These are phyloP conservation scores for Smittium culicis DNA, from an alignment of 371 early-diverging fungal species.

Conservation along the genomic window DNA sequence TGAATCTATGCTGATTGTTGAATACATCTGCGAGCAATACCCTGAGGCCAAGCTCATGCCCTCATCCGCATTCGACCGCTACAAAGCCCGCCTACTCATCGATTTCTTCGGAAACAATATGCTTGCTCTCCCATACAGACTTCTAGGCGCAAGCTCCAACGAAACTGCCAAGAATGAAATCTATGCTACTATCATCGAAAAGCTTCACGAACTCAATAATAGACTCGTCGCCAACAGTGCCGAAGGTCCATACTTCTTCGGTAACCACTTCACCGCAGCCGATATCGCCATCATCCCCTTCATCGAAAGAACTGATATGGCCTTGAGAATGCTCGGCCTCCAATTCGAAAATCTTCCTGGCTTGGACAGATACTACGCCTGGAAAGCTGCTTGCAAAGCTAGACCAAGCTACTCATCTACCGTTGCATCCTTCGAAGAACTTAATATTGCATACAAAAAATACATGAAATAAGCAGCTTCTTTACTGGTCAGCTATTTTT, in stretches of 20 bases:
- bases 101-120: constrained; percentile 27
- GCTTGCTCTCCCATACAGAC: constrained; percentile 21
- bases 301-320: constrained; percentile 21
- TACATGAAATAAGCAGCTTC: not conserved
- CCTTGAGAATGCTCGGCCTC: not conserved
- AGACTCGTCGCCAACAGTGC: constrained; percentile 32
- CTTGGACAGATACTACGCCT: not conserved
- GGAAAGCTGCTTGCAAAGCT: not conserved
- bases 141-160: constrained; percentile 16
- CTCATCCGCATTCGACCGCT: constrained; percentile 36
- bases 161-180: constrained; percentile 17
- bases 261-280: constrained; percentile 39
- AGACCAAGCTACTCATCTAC: constrained; percentile 5
- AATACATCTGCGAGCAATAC: constrained; percentile 65
- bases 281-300: constrained; percentile 44
- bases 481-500: too few relatives aligned
- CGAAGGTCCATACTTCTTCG: constrained; percentile 48
- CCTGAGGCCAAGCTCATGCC: constrained; percentile 59
- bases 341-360: not conserved
- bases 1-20: constrained; percentile 69
- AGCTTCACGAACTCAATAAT: constrained; percentile 23
- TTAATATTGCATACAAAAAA: not conserved
- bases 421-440: constrained; percentile 2
- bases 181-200: constrained; percentile 1
- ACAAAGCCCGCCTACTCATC: constrained; percentile 50